phyloP scores from a whole-genome alignment of 1,284 basidiomycete genomes.

The Sporisorium graminicola region DNA sequence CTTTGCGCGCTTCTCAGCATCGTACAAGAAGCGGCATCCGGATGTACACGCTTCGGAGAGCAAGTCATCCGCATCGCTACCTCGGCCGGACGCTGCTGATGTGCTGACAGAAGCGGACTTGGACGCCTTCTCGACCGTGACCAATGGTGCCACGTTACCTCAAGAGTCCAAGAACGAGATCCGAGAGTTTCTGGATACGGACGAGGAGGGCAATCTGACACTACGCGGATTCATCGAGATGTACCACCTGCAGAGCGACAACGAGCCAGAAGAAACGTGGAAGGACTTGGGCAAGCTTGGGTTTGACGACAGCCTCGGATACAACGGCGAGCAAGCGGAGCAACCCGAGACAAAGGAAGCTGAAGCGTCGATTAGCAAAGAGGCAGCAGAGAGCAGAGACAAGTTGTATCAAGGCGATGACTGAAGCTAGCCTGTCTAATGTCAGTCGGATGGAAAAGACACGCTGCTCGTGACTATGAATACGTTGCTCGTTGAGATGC shows the following conservation, averaged over 20 bases:
- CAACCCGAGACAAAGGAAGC: background rate
- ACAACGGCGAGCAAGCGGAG: background rate
- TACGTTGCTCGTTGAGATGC: background rate
- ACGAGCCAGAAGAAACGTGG: conserved; percentile 58
- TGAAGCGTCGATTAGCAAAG: background rate
- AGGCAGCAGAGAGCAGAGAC: background rate
- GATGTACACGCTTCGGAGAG: conserved; percentile 9
- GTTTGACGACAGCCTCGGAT: conserved; percentile 26
- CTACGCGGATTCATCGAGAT: conserved; percentile 52
- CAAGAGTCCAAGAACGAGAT: conserved; percentile 59
- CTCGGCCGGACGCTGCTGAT: conserved; percentile 20
- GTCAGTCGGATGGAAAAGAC: background rate
- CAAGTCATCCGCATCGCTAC: conserved; percentile 8
- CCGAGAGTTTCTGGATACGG: conserved; percentile 52
- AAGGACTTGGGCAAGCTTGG: conserved; percentile 50
- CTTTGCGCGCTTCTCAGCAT: conserved; percentile 48
- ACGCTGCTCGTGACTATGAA: too few species aligned
- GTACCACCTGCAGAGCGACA: conserved; percentile 58
- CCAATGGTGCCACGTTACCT: conserved; percentile 45
- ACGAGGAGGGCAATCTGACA: conserved; percentile 50
- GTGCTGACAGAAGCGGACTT: conserved; percentile 46
- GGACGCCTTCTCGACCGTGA: conserved; percentile 48
- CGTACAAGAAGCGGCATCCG: conserved; percentile 21
- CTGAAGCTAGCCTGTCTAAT: background rate
- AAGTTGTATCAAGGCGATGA: too few species aligned